A percentile compares a stretch with the other conserved stretches of the same genome.
Conservation (phyloP, 176 grass and related monocot genomes). For the Cenchrus americanus region DNA sequence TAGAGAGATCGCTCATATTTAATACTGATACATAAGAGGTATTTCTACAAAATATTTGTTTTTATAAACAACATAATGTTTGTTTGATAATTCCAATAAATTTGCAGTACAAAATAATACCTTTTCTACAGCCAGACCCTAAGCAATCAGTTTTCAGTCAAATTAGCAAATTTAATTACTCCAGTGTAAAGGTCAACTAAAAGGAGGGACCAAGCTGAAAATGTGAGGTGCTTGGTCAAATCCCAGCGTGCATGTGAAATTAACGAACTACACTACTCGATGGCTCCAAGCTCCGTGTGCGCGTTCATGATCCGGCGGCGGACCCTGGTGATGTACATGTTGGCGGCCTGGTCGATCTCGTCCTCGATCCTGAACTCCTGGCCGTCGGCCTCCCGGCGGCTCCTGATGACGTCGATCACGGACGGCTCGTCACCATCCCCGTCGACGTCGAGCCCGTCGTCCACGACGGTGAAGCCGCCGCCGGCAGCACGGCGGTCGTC, state of each 20-base stretch:
- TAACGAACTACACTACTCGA: neutral
- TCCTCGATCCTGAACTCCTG: conserved; percentile 77
- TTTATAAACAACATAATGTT: too few species aligned
- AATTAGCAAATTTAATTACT: neutral
- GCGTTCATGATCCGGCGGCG: conserved; percentile 54
- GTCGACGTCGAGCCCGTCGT: conserved; percentile 30
- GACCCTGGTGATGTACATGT: conserved; percentile 75
- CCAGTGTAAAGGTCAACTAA: neutral
- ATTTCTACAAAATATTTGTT: too few species aligned
- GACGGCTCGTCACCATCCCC: conserved; percentile 46
- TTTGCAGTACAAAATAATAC: too few species aligned
- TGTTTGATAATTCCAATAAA: too few species aligned
- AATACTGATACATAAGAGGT: too few species aligned
- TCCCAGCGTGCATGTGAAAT: neutral
- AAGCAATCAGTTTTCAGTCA: too few species aligned
- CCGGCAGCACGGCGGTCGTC: neutral
- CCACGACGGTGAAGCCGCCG: neutral
- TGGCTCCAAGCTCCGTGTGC: conserved; percentile 30
- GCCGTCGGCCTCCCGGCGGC: conserved; percentile 56
- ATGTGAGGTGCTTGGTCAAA: neutral
- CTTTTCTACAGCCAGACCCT: too few species aligned
- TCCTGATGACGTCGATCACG: conserved; percentile 77
- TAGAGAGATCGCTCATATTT: too few species aligned
- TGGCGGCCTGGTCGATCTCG: conserved; percentile 76
- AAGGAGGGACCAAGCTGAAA: neutral